Evolutionary conservation across 495 filamentous ascomycete genomes (phyloP).

Genomic region (Letharia columbiana): DNA sequence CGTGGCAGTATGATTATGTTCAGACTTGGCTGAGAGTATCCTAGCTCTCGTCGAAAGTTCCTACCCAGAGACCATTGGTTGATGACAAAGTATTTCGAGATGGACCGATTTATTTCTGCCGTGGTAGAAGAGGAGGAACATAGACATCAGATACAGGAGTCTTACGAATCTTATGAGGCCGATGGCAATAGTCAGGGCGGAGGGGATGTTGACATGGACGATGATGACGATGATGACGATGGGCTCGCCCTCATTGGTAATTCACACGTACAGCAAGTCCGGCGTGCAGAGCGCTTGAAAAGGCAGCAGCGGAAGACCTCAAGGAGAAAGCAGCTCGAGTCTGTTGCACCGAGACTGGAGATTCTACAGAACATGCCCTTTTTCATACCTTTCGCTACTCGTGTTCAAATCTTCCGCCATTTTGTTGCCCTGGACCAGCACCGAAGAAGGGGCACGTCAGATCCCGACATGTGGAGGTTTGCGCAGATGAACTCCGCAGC

Average conservation of each 20-base stretch:
- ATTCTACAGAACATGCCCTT: constrained; percentile 96
- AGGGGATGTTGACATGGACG: constrained; percentile 44
- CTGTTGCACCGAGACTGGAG: constrained; percentile 75
- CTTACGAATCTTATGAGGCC: constrained; percentile 30
- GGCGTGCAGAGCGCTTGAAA: constrained; percentile 45
- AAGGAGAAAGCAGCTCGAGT: constrained; percentile 58
- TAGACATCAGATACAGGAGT: constrained; percentile 54
- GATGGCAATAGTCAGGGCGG: constrained; percentile 36
- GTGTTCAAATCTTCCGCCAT: constrained; percentile 89
- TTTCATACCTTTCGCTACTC: constrained; percentile 83
- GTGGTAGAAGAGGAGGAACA: constrained; percentile 86
- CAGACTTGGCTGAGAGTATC: background rate
- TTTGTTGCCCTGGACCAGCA: constrained; percentile 80
- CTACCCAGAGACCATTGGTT: constrained; percentile 80
- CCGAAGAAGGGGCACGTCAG: constrained; percentile 65
- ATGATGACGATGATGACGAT: constrained; percentile 34
- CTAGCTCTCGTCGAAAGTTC: constrained; percentile 71
- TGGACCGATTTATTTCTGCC: constrained; percentile 78
- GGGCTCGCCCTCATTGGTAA: constrained; percentile 42
- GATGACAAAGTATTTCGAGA: constrained; percentile 85
- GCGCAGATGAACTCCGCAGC: constrained; percentile 43
- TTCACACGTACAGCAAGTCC: constrained; percentile 43
- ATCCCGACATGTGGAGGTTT: constrained; percentile 69
- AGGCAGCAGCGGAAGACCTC: constrained; percentile 55
- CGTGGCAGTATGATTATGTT: background rate